phyloP scores from a whole-genome alignment of 176 grass and related monocot genomes.

The Carex scoparia region DNA sequence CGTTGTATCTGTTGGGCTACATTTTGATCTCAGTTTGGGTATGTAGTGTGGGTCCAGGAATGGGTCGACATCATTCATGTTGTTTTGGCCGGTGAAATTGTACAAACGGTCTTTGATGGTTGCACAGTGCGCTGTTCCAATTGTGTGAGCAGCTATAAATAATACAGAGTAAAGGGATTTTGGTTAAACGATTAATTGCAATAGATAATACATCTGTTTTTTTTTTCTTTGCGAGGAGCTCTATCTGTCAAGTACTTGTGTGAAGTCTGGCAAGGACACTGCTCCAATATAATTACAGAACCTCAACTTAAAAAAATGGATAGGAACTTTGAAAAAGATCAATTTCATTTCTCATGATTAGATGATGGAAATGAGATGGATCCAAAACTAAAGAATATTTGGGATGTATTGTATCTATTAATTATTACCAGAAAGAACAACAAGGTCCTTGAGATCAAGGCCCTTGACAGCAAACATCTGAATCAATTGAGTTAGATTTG shows the following conservation, averaged over 20 bases:
- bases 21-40: conserved; percentile 22
- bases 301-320: too few species aligned
- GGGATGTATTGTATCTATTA: too few species aligned
- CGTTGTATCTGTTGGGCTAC: too few species aligned
- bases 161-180: too few species aligned
- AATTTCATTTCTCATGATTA: too few species aligned
- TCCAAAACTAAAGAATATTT: background rate
- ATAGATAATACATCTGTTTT: too few species aligned
- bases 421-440: conserved; percentile 61
- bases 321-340: too few species aligned
- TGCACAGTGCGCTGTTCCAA: conserved; percentile 69
- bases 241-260: too few species aligned
- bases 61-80: conserved; percentile 45
- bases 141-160: conserved; percentile 54
- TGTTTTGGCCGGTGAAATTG: conserved; percentile 79
- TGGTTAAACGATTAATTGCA: too few species aligned
- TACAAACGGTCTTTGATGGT: conserved; percentile 57
- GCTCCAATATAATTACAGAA: too few species aligned
- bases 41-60: conserved; percentile 49
- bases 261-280: too few species aligned
- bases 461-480: conserved; percentile 49
- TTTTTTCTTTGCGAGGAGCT: too few species aligned
- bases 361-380: background rate
- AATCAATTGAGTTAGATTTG: conserved; percentile 49
- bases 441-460: conserved; percentile 77